Conservation (phyloP, 176 grass and related monocot genomes). For the Cenchrus fungigraminus region DNA sequence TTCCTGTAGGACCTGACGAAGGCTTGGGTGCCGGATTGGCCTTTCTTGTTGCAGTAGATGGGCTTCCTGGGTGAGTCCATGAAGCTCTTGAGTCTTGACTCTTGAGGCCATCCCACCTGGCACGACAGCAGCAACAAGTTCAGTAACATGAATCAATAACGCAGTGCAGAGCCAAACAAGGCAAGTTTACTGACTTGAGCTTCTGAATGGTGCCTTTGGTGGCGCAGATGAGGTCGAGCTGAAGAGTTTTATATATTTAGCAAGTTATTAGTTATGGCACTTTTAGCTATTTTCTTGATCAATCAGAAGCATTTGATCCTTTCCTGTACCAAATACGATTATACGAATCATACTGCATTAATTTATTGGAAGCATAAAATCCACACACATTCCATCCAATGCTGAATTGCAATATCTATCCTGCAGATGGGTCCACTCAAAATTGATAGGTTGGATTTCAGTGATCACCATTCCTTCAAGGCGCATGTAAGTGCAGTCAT, state of each 20-base stretch:
- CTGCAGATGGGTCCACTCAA: slow-evolving; percentile 77
- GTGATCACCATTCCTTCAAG: slow-evolving; percentile 79
- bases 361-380: neutral
- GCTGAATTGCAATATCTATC: neutral
- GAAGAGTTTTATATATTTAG: neutral
- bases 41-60: slow-evolving; percentile 57
- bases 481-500: slow-evolving; percentile 57
- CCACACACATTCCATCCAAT: neutral
- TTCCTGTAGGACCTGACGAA: slow-evolving; percentile 85
- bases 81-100: slow-evolving; percentile 48
- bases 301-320: neutral
- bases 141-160: neutral
- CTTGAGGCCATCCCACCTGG: slow-evolving; percentile 64
- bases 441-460: slow-evolving; percentile 81
- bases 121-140: neutral
- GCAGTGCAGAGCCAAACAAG: neutral
- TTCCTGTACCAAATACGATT: neutral
- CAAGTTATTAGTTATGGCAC: neutral
- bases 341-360: neutral
- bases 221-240: slow-evolving; percentile 91
- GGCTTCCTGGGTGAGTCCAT: slow-evolving; percentile 44
- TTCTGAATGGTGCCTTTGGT: slow-evolving; percentile 78
- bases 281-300: neutral
- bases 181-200: slow-evolving; percentile 56
- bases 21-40: slow-evolving; percentile 55